Base-by-base conservation (phyloP, 345 rosid species). In the Rubroshorea leprosula region DNA sequence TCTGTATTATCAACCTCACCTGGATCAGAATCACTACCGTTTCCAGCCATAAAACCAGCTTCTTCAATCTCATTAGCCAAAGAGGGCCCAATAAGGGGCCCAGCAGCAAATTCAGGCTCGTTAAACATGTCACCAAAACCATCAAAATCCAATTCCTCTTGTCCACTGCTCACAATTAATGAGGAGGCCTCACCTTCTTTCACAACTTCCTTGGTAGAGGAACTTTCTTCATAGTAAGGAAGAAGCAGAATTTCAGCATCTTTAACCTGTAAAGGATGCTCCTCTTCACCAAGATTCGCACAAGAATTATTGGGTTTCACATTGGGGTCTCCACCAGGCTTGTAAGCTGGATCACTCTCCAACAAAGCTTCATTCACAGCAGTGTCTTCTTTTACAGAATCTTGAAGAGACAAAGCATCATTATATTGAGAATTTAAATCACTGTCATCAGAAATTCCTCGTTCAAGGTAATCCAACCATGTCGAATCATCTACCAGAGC, bases 41-140 rank as follows among this genome's bases (percentile, higher is more conserved):
- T 78, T 51, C 68, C 80, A 1, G 79, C 78, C 49, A 63, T 58
- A 70, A 81, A 69, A 71, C 89, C 69, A 65, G 78, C 72, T 58
- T 66, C 79, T 23, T 75, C 71, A 44, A 73, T 62, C 60, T 79
- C 89, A 69, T 65, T 65, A 65, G 67, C 68, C 51, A 79, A 74
- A 66, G 87, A 76, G 21, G 96, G 84, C 65, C 87, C 82, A 5
- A 46, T 63, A 55, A 79, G 70, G 58, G 95, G 86, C 48, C 76
- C 90, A 27, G 62, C 65, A 20, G 71, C 57, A 58, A 56, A 58
- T 55, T 87, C 97, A 15, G 97, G 99, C 72, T 94, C 99, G 51
- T 80, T 80, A 61, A 94, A 94, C 66, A 94, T 78, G 66, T 80
- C 96, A 18, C 95, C 97, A 67, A 90, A 71, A 65, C 93, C 96